Percentiles rank a stretch among this genome's conserved stretches.
Conservation (phyloP, 768 basidiomycete genomes). For the Lentinula sp. region DNA sequence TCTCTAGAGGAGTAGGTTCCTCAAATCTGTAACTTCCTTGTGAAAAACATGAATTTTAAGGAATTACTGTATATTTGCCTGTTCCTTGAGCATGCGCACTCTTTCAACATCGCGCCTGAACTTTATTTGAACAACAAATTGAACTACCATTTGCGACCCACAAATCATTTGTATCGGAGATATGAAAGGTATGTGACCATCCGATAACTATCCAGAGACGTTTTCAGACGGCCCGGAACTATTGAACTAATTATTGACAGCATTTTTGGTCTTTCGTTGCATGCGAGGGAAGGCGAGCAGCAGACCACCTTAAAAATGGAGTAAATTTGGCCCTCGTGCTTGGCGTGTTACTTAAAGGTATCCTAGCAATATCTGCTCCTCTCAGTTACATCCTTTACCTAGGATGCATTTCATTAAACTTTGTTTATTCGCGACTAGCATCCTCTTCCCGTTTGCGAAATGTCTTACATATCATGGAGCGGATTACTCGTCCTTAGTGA, state of each 20-base stretch:
- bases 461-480: slow-evolving; percentile 43
- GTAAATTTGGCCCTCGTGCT: background rate
- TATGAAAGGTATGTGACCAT: background rate
- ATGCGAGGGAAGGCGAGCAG: too few relatives aligned
- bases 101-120: background rate
- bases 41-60: background rate
- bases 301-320: too few relatives aligned
- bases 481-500: slow-evolving; percentile 48
- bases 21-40: background rate
- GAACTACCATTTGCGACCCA: slow-evolving; percentile 20
- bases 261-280: too few relatives aligned
- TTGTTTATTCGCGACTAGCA: background rate
- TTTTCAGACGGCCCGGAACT: background rate
- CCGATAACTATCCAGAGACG: background rate
- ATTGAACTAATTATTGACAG: too few relatives aligned
- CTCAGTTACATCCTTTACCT: background rate
- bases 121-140: too few relatives aligned
- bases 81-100: slow-evolving; percentile 16
- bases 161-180: background rate
- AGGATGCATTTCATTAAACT: background rate
- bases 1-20: slow-evolving; percentile 18
- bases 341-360: background rate
- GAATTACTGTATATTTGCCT: background rate
- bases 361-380: background rate
- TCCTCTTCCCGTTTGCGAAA: background rate